Percentiles rank a stretch among this genome's conserved stretches.
Conservation (phyloP, 2,329 filamentous ascomycete genomes). For the Phaeosphaeriaceae sp. region DNA sequence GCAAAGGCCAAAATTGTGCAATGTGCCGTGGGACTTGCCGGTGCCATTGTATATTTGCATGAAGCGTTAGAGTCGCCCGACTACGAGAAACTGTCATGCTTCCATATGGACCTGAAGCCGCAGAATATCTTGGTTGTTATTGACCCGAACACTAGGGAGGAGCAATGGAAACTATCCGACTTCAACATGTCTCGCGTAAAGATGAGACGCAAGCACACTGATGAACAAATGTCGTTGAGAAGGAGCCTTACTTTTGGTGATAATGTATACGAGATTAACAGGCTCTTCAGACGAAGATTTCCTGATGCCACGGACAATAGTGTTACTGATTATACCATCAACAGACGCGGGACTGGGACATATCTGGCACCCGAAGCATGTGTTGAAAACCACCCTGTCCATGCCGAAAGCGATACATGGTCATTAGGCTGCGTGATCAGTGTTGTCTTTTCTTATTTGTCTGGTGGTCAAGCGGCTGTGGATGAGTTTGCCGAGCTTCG, state of each 20-base stretch:
- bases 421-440: slow-evolving; percentile 51
- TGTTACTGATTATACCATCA: slow-evolving; percentile 23
- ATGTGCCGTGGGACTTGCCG: slow-evolving; percentile 2
- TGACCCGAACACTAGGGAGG: slow-evolving; percentile 39
- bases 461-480: slow-evolving; percentile 27
- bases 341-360: slow-evolving; percentile 42
- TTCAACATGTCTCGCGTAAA: slow-evolving; percentile 53
- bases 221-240: slow-evolving; percentile 4
- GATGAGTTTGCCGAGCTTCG: not conserved
- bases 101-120: slow-evolving; percentile 49
- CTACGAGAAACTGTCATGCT: slow-evolving; percentile 44
- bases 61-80: slow-evolving; percentile 37
- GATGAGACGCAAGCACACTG: slow-evolving; percentile 15
- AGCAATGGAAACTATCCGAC: slow-evolving; percentile 52
- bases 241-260: slow-evolving; percentile 1
- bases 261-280: slow-evolving; percentile 34
- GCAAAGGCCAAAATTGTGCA: slow-evolving; percentile 4
- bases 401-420: slow-evolving; percentile 49
- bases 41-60: slow-evolving; percentile 35
- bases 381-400: slow-evolving; percentile 30
- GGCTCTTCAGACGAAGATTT: slow-evolving; percentile 31
- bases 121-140: slow-evolving; percentile 36
- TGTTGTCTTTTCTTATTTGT: slow-evolving; percentile 48
- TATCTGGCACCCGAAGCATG: slow-evolving; percentile 49
- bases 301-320: not conserved